Percentiles rank a stretch among this genome's conserved stretches.
phyloP scores from a whole-genome alignment of 202 grass and related monocot genomes.

The Saccharum hybrid region DNA sequence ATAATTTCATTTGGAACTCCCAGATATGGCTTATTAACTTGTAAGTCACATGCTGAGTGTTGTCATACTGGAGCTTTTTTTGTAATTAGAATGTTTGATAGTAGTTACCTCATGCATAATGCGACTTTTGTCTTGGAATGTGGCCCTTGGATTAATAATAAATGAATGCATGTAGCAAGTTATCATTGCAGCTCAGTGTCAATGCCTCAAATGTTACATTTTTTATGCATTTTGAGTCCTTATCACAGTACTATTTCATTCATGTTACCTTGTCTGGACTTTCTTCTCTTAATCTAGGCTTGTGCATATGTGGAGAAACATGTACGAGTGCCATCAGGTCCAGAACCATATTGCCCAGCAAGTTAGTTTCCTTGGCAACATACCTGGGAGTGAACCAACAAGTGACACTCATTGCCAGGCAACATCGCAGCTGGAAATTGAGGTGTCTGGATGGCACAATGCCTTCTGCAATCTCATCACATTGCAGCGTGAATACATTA shows the following conservation, averaged over 20 bases:
- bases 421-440: slow-evolving; percentile 78
- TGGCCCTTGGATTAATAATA: slow-evolving; percentile 18
- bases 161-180: background rate
- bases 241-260: slow-evolving; percentile 23
- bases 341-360: slow-evolving; percentile 89
- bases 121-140: background rate
- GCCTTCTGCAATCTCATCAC: slow-evolving; percentile 83
- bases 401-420: slow-evolving; percentile 78
- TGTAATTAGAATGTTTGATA: slow-evolving; percentile 12
- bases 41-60: background rate
- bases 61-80: slow-evolving; percentile 22
- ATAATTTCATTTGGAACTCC: slow-evolving; percentile 14
- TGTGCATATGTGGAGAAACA: slow-evolving; percentile 92
- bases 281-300: slow-evolving; percentile 61
- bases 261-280: slow-evolving; percentile 16
- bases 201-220: slow-evolving; percentile 5
- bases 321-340: slow-evolving; percentile 95
- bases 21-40: slow-evolving; percentile 13
- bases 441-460: slow-evolving; percentile 83
- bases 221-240: slow-evolving; percentile 13
- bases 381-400: slow-evolving; percentile 75
- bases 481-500: slow-evolving; percentile 77
- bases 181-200: slow-evolving; percentile 30
- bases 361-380: slow-evolving; percentile 65
- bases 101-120: slow-evolving; percentile 6